phyloP scores from a whole-genome alignment of 495 filamentous ascomycete genomes.

The Emericellopsis terricola region DNA sequence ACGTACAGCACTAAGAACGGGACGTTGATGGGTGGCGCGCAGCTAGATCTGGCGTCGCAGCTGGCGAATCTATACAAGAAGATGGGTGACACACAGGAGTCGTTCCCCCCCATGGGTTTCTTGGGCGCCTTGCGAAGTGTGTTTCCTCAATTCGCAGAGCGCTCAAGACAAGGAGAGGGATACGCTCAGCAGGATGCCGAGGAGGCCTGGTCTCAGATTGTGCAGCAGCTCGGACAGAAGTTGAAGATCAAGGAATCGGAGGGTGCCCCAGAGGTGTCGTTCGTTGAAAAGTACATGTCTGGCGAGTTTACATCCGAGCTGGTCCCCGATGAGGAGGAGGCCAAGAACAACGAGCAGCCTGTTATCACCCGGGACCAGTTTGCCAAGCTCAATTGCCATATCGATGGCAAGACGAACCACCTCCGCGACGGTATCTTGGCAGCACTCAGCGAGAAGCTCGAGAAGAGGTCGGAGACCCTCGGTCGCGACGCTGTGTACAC shows the following conservation, averaged over 20 bases:
- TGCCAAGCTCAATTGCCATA: conserved; percentile 91
- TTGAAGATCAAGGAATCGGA: conserved; percentile 40
- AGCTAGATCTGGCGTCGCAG: conserved; percentile 58
- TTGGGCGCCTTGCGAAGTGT: conserved; percentile 59
- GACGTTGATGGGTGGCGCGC: conserved; percentile 11
- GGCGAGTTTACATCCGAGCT: conserved; percentile 61
- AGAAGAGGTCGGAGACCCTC: conserved; percentile 70
- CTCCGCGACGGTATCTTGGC: conserved; percentile 70
- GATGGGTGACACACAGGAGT: conserved; percentile 83
- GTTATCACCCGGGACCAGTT: conserved; percentile 52
- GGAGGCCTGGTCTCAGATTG: conserved; percentile 93
- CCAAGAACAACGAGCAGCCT: conserved; percentile 59
- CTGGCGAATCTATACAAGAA: conserved; percentile 80
- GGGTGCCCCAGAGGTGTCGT: conserved; percentile 34
- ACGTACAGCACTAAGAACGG: conserved; percentile 35
- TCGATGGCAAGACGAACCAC: conserved; percentile 69
- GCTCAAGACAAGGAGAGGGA: conserved; percentile 57
- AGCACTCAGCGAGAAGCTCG: conserved; percentile 71
- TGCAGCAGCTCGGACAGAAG: conserved; percentile 69
- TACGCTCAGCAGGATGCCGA: conserved; percentile 96
- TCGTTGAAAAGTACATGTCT: conserved; percentile 78
- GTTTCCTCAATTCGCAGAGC: conserved; percentile 91
- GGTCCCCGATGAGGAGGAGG: conserved; percentile 67
- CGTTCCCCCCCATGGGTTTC: conserved; percentile 73
- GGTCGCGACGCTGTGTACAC: conserved; percentile 68